Base-by-base conservation (phyloP, 352 stramenopile species). In the Phytophthora hibernalis region DNA sequence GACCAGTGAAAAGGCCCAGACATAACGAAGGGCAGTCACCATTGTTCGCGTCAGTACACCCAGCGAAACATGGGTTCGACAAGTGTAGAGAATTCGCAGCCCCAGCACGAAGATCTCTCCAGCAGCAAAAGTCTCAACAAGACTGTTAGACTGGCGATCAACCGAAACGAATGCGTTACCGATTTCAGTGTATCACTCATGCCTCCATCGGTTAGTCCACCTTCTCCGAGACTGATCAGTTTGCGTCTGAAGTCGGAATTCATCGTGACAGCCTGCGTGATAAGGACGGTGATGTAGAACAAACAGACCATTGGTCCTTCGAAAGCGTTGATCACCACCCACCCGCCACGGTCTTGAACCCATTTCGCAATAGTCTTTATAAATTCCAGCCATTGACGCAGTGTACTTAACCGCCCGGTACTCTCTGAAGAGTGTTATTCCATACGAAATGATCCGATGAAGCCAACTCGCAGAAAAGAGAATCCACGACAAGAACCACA, bases 31-130 rank as follows among this genome's bases (percentile, higher is more conserved):
- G 16, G 83, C 77, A 20, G 65, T 72, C 2, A 67, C 68, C 58
- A 92, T 70, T 11, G 83, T 92, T 18, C 77, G 62, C 3, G 82
- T 89, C 24, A 92, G 47, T n/a, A 92, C 68, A 30, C 80, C 85
- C 10, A 92, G 65, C 0, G 65, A 67, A 38, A 82, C 79, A 31
- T 92, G 81, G 18, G 78, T 79, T n/a, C 82, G 73, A 48, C 89
- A 89, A 1, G 70, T 76, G 16, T 77, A 74, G 20, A 90, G 52
- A 35, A 88, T 82, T 8, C 72, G 65, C 2, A 79, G 42, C 6
- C 72, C 77, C 12, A 88, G 51, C 2, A 72, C 45, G 15, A 87
- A 49, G 0, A 88, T 74, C 1, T 61, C 61, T 2, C 40, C 42
- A 33, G 74, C 76, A 18, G 74, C 75, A 30, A 85, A 33, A 1